Evolutionary conservation across 108 stramenopile species (phyloP).

Genomic region (Cyclotella distinguenda): DNA sequence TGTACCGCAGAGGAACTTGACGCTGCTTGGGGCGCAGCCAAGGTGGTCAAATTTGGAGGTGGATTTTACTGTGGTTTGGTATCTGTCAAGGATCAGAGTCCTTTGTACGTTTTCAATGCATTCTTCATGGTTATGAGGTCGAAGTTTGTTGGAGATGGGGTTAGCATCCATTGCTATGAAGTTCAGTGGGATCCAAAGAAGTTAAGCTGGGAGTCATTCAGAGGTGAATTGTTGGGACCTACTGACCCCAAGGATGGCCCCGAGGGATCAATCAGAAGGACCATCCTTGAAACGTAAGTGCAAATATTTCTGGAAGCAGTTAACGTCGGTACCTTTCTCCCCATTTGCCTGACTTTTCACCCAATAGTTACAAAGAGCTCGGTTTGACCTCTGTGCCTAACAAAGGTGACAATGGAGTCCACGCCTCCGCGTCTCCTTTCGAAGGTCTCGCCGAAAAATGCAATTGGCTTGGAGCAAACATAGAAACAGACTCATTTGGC

Average conservation of each 20-base stretch:
- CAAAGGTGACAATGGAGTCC: slow-evolving; percentile 93
- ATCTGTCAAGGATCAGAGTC: slow-evolving; percentile 43
- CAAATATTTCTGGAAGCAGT: slow-evolving; percentile 3
- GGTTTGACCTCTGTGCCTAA: slow-evolving; percentile 76
- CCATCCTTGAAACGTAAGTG: slow-evolving; percentile 64
- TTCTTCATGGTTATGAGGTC: slow-evolving; percentile 91
- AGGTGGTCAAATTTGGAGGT: slow-evolving; percentile 92
- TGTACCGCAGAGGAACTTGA: slow-evolving; percentile 74
- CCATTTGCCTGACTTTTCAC: neutral
- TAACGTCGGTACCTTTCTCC: neutral
- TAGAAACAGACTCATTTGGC: slow-evolving; percentile 76
- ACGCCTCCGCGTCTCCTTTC: slow-evolving; percentile 88
- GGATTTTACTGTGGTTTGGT: slow-evolving; percentile 92
- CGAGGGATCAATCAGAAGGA: slow-evolving; percentile 69
- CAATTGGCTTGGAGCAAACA: slow-evolving; percentile 69
- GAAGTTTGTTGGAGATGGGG: slow-evolving; percentile 81
- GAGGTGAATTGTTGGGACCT: slow-evolving; percentile 78
- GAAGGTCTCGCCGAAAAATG: slow-evolving; percentile 91
- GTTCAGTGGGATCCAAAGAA: slow-evolving; percentile 84
- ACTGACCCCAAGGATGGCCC: slow-evolving; percentile 88
- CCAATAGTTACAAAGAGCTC: slow-evolving; percentile 52
- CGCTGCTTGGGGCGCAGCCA: slow-evolving; percentile 70
- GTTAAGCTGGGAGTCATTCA: slow-evolving; percentile 85
- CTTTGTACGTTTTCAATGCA: slow-evolving; percentile 92
- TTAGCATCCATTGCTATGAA: slow-evolving; percentile 83